phyloP scores from a whole-genome alignment of 441 rosid genomes.

The Populus trichocarpa region DNA sequence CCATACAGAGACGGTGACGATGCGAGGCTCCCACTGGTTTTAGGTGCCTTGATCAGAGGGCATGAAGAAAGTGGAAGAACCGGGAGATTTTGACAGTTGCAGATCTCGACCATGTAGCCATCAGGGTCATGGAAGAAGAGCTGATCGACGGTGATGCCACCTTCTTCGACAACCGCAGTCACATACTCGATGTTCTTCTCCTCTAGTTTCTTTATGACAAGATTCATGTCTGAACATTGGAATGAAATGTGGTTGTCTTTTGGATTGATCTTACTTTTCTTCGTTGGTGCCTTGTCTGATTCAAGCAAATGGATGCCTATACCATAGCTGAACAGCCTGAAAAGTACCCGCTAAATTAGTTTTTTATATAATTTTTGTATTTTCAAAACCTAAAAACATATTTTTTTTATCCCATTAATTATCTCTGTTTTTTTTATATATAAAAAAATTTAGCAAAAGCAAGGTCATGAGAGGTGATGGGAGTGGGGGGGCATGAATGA shows the following conservation, averaged over 20 bases:
- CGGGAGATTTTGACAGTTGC: conserved; percentile 53
- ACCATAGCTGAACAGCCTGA: conserved; percentile 54
- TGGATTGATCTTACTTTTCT: conserved; percentile 41
- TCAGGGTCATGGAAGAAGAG: conserved; percentile 60
- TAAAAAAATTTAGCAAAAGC: no score
- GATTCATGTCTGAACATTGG: conserved; percentile 34
- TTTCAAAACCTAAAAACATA: no score
- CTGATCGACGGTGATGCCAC: conserved; percentile 49
- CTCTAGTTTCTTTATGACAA: conserved; percentile 26
- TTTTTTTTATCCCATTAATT: no score
- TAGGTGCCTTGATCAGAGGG: conserved; percentile 26
- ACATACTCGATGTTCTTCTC: conserved; percentile 36
- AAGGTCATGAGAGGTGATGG: no score
- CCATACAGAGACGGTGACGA: conserved; percentile 14
- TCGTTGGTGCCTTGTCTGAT: conserved; percentile 20
- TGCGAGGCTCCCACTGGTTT: neutral
- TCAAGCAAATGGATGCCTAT: conserved; percentile 51
- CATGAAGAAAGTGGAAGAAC: conserved; percentile 45
- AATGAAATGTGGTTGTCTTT: conserved; percentile 58
- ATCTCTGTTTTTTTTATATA: no score
- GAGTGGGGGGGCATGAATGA: no score
- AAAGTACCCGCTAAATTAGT: neutral
- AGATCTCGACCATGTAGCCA: conserved; percentile 56
- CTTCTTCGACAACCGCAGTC: conserved; percentile 49
- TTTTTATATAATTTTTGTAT: no score